A percentile compares a stretch with the other conserved stretches of the same genome.
These are phyloP conservation scores for Linum trigynum DNA, from an alignment of 345 rosid species.

Conservation along the genomic window DNA sequence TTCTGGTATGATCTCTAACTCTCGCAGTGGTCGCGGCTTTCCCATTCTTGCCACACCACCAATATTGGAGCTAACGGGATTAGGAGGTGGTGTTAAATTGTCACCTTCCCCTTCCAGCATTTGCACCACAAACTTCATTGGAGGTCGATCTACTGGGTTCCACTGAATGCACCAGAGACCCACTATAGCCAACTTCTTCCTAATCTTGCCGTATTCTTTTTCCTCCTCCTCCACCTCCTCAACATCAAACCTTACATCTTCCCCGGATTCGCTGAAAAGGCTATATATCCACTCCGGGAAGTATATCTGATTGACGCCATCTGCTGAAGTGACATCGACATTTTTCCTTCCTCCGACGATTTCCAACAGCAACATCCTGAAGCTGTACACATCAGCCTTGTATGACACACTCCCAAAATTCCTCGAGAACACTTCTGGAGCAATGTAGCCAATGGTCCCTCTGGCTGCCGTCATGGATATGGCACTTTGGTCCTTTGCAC, in stretches of 20 bases:
- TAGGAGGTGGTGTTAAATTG: constrained; percentile 15
- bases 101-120: constrained; percentile 18
- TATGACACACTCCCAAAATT: constrained; percentile 18
- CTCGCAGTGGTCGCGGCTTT: not conserved
- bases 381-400: constrained; percentile 21
- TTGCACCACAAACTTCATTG: constrained; percentile 17
- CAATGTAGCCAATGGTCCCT: constrained; percentile 20
- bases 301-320: constrained; percentile 5
- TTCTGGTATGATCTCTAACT: constrained; percentile 10
- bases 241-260: constrained; percentile 13
- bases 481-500: constrained; percentile 22
- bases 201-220: constrained; percentile 13
- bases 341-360: constrained; percentile 20
- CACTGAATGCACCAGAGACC: constrained; percentile 22
- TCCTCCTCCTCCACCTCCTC: constrained; percentile 9
- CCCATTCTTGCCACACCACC: not conserved
- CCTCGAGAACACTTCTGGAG: constrained; percentile 23
- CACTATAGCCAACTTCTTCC: constrained; percentile 12
- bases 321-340: not conserved
- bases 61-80: constrained; percentile 6
- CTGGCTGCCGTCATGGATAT: constrained; percentile 21
- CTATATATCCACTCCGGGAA: constrained; percentile 21
- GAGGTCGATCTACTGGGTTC: constrained; percentile 15
- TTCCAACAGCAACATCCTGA: constrained; percentile 18
- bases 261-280: constrained; percentile 10